These are phyloP conservation scores for Mortierella sp. DNA, from an alignment of 371 early-diverging fungal species.

Conservation along the genomic window DNA sequence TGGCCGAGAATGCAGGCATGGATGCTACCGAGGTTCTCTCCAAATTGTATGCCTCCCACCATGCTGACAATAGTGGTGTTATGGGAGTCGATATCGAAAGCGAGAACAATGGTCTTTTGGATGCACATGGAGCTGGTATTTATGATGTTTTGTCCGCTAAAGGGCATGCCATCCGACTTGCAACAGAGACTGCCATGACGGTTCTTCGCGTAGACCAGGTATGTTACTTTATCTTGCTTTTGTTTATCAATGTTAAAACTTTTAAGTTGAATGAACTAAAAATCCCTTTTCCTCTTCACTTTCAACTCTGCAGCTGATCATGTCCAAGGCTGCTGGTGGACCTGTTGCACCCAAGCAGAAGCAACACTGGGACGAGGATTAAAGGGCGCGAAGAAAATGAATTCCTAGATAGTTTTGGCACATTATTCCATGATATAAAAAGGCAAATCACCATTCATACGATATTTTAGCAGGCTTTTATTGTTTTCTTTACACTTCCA, in stretches of 20 bases:
- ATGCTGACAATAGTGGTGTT: conserved; percentile 69
- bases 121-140: conserved; percentile 83
- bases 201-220: conserved; percentile 96
- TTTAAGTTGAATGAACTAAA: not conserved
- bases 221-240: conserved; percentile 6
- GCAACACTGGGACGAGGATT: conserved; percentile 94
- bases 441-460: not conserved
- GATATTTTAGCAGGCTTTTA: not conserved
- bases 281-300: conserved; percentile 1
- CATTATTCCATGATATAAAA: not conserved
- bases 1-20: conserved; percentile 97
- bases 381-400: conserved; percentile 48
- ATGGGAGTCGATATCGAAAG: conserved; percentile 64
- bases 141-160: conserved; percentile 88
- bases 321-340: conserved; percentile 98
- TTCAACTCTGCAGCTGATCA: conserved; percentile 80
- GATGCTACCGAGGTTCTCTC: conserved; percentile 95
- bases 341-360: conserved; percentile 94
- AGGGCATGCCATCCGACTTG: conserved; percentile 89
- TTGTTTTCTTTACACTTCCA: not conserved
- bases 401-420: not conserved
- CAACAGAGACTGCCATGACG: conserved; percentile 95
- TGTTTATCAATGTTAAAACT: not conserved
- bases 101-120: conserved; percentile 80
- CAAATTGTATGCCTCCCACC: conserved; percentile 95